Percentiles rank a stretch among this genome's conserved stretches.
phyloP scores from a whole-genome alignment of 139 green algal genomes.

The Dunaliella sp. region DNA sequence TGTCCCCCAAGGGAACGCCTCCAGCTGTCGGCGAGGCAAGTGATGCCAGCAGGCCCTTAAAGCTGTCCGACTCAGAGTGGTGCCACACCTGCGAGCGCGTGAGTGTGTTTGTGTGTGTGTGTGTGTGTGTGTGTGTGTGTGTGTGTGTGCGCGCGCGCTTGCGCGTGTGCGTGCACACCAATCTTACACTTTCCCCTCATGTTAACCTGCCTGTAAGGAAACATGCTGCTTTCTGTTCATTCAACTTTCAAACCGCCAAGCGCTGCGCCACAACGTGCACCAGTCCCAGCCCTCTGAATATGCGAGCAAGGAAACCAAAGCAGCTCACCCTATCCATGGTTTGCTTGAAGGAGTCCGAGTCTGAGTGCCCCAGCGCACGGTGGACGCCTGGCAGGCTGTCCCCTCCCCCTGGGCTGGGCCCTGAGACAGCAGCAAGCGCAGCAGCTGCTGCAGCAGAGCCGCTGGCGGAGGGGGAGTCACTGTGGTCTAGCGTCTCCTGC shows the following conservation, averaged over 20 bases:
- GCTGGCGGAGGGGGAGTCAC: neutral
- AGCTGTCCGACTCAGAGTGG: conserved; percentile 27
- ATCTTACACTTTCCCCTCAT: too few relatives aligned
- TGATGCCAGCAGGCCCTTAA: conserved; percentile 17
- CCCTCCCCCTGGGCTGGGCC: neutral
- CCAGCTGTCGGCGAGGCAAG: neutral
- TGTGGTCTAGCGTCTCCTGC: neutral
- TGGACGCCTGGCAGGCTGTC: neutral
- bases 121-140: neutral
- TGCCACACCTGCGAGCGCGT: neutral
- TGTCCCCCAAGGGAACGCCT: neutral
- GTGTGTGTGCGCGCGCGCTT: neutral
- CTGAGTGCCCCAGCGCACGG: neutral
- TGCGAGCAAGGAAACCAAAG: too few relatives aligned
- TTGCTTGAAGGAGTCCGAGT: conserved; percentile 12
- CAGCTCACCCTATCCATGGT: neutral
- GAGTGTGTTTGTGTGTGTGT: neutral
- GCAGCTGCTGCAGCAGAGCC: neutral
- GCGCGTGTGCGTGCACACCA: neutral
- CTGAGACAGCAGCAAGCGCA: neutral
- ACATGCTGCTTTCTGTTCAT: too few relatives aligned
- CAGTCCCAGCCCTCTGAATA: too few relatives aligned
- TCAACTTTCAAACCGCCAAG: too few relatives aligned
- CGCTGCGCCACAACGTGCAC: too few relatives aligned
- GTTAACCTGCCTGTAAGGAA: too few relatives aligned